Evolutionary conservation across 1,139 yeast genomes (phyloP), one percentile per base, ranked within the genome.

Genomic region (Meyerozyma carpophila): DNA sequence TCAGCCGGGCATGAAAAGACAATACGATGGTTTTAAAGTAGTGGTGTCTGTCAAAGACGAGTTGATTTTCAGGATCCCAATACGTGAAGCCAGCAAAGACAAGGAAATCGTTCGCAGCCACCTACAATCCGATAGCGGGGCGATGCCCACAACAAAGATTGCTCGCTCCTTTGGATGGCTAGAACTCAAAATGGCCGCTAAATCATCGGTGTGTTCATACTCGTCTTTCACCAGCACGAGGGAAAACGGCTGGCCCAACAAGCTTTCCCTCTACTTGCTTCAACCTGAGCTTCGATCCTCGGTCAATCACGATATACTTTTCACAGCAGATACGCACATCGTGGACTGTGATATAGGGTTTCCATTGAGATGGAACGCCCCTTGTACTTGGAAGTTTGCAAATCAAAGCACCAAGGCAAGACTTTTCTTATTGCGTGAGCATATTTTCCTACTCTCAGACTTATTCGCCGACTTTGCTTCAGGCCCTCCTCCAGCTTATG

Each of bases 91-190:
- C 31, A 86, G 95, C 52, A 91, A 91, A 58, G 93, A 89, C 58
- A 65, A 65, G 43, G 69, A 63, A 34, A 52, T 60, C 13, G 45
- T 66, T 32, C 61, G 55, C 34, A 46, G 45, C 24, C 49, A 32
- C 43, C 40, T 29, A 9, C 37, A 25, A 7, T 16, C n/a, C 14
- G 42, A 25, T 9, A 20, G 31, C 28, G 47, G 8, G 21, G 45
- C 10, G 53, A 44, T 40, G 39, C 41, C 14, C 46, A 63, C 67
- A 41, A 56, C 62, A 14, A 68, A 72, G 16, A 65, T 63, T 37
- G 47, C 59, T 2, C 63, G 89, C 32, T 85, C 96, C 0, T 93
- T 85, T 68, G 98, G 97, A 0, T 93, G 98, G 98, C 51, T 93
- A 4, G 97, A 91, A 56, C 49, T 90, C 18, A 83, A 82, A 47